Percentiles rank a stretch among this genome's conserved stretches.
Evolutionary conservation across 1,139 yeast genomes (phyloP).

Genomic region (Saccharomyces hybrid): DNA sequence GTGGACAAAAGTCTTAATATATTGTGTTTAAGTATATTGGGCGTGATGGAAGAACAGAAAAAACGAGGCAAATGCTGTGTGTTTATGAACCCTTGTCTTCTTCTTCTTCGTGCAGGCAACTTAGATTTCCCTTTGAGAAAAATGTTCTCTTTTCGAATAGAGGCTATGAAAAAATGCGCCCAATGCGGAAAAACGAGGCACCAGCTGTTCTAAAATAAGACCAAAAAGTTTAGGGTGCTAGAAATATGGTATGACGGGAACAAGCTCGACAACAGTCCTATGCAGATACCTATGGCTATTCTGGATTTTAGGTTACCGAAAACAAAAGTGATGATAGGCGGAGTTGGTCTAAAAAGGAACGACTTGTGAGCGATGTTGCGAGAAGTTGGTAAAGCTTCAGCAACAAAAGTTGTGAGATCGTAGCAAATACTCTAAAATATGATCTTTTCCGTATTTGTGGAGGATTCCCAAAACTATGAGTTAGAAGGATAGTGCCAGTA

Average conservation of each 20-base stretch:
- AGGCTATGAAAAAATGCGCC: neutral
- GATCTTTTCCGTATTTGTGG: neutral
- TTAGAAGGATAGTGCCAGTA: neutral
- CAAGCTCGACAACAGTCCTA: neutral
- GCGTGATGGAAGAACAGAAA: neutral
- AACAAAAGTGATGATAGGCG: neutral
- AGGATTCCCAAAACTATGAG: neutral
- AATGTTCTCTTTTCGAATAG: neutral
- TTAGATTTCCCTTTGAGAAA: neutral
- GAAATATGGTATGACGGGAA: neutral
- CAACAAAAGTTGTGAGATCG: neutral
- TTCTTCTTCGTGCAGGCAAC: neutral
- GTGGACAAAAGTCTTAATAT: neutral
- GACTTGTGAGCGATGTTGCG: neutral
- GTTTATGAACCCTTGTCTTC: neutral
- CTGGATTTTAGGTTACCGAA: neutral
- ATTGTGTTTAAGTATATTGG: neutral
- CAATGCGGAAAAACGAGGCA: neutral
- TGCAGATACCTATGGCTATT: neutral
- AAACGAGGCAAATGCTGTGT: neutral
- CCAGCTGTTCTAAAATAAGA: slow-evolving; percentile 1
- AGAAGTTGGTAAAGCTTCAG: neutral
- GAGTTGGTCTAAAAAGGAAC: neutral
- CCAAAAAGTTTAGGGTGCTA: neutral
- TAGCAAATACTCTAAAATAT: neutral